Conservation (phyloP, 1,284 basidiomycete species). For the Termitomyces sp. region DNA sequence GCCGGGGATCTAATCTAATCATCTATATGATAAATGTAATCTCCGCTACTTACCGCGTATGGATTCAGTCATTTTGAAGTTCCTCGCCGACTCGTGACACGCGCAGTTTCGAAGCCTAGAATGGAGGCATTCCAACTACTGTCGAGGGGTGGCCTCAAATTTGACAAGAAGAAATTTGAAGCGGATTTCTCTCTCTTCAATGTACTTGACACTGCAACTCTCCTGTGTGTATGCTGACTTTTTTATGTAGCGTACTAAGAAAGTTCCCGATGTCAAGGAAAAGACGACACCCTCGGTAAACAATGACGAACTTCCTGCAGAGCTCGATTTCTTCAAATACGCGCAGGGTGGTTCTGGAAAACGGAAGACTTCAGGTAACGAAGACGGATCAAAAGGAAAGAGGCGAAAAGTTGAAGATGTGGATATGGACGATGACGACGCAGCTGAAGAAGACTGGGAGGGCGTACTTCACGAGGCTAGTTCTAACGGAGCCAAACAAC, state of each 20-base stretch:
- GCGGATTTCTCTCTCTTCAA: constrained; percentile 72
- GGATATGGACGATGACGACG: constrained; percentile 20
- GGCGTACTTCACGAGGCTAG: constrained; percentile 16
- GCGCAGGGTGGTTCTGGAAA: constrained; percentile 52
- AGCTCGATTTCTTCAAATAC: constrained; percentile 89
- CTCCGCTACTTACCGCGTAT: not conserved
- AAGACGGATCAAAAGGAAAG: constrained; percentile 27
- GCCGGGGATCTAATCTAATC: constrained; percentile 12
- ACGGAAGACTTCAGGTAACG: constrained; percentile 31
- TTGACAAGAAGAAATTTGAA: constrained; percentile 76
- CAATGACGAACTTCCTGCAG: constrained; percentile 59
- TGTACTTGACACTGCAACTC: constrained; percentile 30
- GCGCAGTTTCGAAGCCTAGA: not conserved
- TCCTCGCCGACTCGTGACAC: too few species aligned
- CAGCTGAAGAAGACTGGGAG: constrained; percentile 19
- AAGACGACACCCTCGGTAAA: constrained; percentile 5
- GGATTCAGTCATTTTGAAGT: too few species aligned
- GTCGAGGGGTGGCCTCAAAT: constrained; percentile 69
- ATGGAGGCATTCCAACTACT: constrained; percentile 78
- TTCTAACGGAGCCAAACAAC: constrained; percentile 37
- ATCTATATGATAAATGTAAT: not conserved
- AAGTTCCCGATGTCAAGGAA: constrained; percentile 18
- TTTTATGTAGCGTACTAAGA: constrained; percentile 24
- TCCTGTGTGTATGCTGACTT: not conserved
- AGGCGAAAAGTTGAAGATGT: constrained; percentile 32